A percentile compares a stretch with the other conserved stretches of the same genome.
Evolutionary conservation across 2,329 filamentous ascomycete species (phyloP).

Genomic region (Aspergillus bombycis): DNA sequence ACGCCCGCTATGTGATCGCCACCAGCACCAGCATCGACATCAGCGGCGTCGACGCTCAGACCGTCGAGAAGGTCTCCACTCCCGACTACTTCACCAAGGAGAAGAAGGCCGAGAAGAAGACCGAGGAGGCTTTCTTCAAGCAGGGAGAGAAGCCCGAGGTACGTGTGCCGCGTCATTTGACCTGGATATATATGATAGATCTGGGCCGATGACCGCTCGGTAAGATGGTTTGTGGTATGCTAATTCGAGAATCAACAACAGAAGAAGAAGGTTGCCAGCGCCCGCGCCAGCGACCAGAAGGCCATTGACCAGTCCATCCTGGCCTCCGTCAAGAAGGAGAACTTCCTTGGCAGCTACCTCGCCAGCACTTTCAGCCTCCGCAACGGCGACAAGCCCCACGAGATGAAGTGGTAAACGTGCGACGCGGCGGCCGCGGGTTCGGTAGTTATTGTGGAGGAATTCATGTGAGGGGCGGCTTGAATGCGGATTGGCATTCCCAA

Average conservation of each 20-base stretch:
- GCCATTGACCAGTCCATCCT: conserved; percentile 95
- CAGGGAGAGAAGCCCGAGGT: conserved; percentile 98
- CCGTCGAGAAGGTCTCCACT: conserved; percentile 82
- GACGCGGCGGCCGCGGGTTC: conserved; percentile 43
- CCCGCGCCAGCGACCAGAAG: conserved; percentile 97
- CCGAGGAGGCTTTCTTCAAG: conserved; percentile 99
- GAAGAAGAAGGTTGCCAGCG: conserved; percentile 96
- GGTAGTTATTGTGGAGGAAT: conserved; percentile 45
- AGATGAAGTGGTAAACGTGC: conserved; percentile 93
- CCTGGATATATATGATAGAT: background rate
- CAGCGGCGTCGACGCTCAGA: conserved; percentile 72
- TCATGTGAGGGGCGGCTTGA: conserved; percentile 40
- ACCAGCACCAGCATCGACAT: conserved; percentile 60
- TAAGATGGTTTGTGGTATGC: conserved; percentile 4
- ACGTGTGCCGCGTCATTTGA: conserved; percentile 43
- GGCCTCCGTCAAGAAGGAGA: conserved; percentile 97
- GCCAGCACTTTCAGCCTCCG: conserved; percentile 95
- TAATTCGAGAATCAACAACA: conserved; percentile 48
- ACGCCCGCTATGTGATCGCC: conserved; percentile 55
- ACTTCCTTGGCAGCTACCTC: conserved; percentile 91
- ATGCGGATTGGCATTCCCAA: conserved; percentile 37
- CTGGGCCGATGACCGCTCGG: background rate
- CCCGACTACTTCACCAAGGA: conserved; percentile 95
- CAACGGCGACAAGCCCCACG: conserved; percentile 99
- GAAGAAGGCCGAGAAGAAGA: conserved; percentile 89